phyloP scores from a whole-genome alignment of 23 red algal species.

The Chondrus crispus region DNA sequence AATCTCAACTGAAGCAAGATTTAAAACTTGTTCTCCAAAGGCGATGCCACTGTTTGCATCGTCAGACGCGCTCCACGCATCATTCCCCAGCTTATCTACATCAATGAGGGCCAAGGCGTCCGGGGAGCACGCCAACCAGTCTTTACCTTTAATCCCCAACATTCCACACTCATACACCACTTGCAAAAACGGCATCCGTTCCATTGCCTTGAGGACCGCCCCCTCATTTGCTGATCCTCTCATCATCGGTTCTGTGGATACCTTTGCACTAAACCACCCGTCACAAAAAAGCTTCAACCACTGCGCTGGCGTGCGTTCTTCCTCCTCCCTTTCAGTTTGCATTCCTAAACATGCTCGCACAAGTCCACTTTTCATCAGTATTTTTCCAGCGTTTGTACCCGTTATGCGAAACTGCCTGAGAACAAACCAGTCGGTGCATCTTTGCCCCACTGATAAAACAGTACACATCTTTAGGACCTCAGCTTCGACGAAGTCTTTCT shows the following conservation, averaged over 20 bases:
- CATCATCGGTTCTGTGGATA: background rate
- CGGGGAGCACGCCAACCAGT: background rate
- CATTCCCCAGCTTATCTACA: background rate
- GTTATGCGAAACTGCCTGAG: constrained; percentile 34
- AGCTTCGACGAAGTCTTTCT: background rate
- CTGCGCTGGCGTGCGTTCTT: background rate
- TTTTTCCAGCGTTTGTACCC: background rate
- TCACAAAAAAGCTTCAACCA: constrained; percentile 1
- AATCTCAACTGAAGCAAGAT: background rate
- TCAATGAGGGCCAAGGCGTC: background rate
- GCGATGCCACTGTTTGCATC: too few relatives aligned
- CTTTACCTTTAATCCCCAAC: background rate
- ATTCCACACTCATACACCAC: background rate
- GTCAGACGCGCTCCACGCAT: too few relatives aligned
- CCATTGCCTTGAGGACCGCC: background rate
- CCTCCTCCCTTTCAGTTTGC: background rate
- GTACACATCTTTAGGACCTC: background rate
- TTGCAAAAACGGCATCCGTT: background rate
- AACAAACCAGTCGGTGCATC: constrained; percentile 38
- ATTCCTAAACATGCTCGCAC: background rate
- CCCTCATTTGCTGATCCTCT: background rate
- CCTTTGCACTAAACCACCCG: background rate
- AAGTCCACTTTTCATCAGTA: background rate
- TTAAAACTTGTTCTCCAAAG: background rate
- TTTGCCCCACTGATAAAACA: background rate